Evolutionary conservation across 768 basidiomycete genomes (phyloP), one percentile per base, ranked within the genome.

Genomic region (Lactarius akahatsu): DNA sequence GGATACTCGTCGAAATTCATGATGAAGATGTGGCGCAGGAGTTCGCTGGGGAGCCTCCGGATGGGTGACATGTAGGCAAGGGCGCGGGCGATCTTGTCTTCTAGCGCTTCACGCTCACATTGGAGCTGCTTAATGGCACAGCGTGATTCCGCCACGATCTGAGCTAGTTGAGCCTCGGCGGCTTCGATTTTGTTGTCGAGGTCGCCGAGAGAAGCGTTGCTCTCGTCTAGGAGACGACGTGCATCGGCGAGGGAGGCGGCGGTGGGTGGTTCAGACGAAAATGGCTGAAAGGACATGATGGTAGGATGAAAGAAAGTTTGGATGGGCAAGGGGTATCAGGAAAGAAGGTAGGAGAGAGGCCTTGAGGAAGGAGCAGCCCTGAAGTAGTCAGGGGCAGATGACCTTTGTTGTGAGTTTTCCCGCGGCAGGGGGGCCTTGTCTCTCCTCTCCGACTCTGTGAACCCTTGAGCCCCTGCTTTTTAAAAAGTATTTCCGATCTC

Each of bases 1-100:
- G 88, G 83, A 73, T 88, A 81, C 62, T 85, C 83, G 63, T 88
- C 85, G 69, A 90, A 91, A 70, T 82, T 82, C 76, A 84, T 83
- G 67, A 85, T 73, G 72, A 93, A 93, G 71, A 93, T 85, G 65
- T 86, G 83, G 62, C 87, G 81, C 59, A 92, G 80, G n/a, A 93
- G 77, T 70, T 93, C 91, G 43, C 82, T 77, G 1, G 91, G 91
- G 30, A 93, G 79, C 50, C 88, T 79, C 34, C 87, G 80, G 68
- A 92, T 86, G 38, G 90, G 90, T 13, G 90, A 84, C 64, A 92
- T 80, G 72, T 90, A 92, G 1, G 87, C 87, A 74, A 81, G 77
- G 4, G 86, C 82, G 28, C 77, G 78, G 34, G 76, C 74, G 45
- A 86, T 78, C 52, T 79, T 78, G 32, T 82, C 77, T 72, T 88